These are phyloP conservation scores for Hortaea werneckii DNA, from an alignment of 2,329 filamentous ascomycete genomes.

Conservation along the genomic window DNA sequence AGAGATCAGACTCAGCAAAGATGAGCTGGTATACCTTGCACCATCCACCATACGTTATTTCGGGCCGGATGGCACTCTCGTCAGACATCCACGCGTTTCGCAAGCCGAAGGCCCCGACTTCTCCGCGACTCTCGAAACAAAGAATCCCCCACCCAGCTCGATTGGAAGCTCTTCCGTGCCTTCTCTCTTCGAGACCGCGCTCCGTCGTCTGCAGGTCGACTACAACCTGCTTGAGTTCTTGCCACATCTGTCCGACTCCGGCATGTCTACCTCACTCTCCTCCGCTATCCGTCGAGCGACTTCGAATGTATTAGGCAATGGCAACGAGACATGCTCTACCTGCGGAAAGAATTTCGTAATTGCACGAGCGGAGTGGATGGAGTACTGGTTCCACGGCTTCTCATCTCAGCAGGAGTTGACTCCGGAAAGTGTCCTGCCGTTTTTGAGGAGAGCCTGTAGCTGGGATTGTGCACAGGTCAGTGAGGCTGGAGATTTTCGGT, in stretches of 20 bases:
- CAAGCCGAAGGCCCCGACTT: not conserved
- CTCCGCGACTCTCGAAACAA: conserved; percentile 5
- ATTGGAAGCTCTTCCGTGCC: conserved; percentile 12
- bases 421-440: conserved; percentile 23
- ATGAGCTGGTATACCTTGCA: conserved; percentile 22
- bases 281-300: conserved; percentile 14
- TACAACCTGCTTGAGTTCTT: conserved; percentile 19
- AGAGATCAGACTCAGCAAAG: conserved; percentile 5
- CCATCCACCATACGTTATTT: conserved; percentile 18
- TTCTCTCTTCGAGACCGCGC: conserved; percentile 27
- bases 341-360: conserved; percentile 23
- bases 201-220: conserved; percentile 16
- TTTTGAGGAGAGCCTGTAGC: conserved; percentile 22
- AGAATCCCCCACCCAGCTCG: not conserved
- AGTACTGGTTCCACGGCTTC: conserved; percentile 24
- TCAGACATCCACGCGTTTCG: conserved; percentile 1
- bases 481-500: conserved; percentile 10
- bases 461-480: conserved; percentile 22
- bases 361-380: conserved; percentile 26
- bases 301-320: conserved; percentile 8
- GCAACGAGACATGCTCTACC: conserved; percentile 23
- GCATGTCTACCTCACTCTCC: conserved; percentile 13
- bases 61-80: conserved; percentile 21
- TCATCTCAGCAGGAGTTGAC: conserved; percentile 16
- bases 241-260: conserved; percentile 1